Percentiles rank a stretch among this genome's conserved stretches.
phyloP scores from a whole-genome alignment of 2,329 filamentous ascomycete species.

The Stachybotrys chlorohalonatus region DNA sequence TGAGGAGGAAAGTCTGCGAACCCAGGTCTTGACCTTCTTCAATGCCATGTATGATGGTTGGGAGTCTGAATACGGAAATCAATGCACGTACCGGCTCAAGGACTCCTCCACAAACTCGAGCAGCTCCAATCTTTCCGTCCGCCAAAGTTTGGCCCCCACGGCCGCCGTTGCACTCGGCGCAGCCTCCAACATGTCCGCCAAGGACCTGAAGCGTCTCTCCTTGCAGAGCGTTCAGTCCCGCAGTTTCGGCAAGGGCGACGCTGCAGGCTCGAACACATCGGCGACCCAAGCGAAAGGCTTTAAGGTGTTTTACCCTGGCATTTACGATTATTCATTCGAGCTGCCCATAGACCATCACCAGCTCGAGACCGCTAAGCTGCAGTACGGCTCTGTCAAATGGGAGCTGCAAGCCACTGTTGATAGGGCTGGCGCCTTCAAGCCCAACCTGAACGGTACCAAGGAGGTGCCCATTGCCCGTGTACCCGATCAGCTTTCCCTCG shows the following conservation, averaged over 20 bases:
- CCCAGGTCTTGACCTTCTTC: constrained; percentile 87
- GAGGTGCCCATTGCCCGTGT: constrained; percentile 79
- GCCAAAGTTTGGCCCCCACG: constrained; percentile 8
- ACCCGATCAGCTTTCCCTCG: constrained; percentile 77
- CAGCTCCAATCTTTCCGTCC: constrained; percentile 15
- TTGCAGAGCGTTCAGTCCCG: constrained; percentile 73
- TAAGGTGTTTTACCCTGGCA: constrained; percentile 71
- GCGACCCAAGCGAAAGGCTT: constrained; percentile 59
- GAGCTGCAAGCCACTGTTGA: constrained; percentile 79
- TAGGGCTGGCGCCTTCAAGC: constrained; percentile 80
- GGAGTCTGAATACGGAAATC: constrained; percentile 54
- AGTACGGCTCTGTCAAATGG: constrained; percentile 80
- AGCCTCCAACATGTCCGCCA: constrained; percentile 23
- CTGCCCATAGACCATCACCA: constrained; percentile 81
- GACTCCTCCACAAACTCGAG: constrained; percentile 23
- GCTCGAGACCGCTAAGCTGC: constrained; percentile 80
- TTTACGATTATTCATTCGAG: constrained; percentile 66
- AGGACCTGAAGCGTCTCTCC: constrained; percentile 59
- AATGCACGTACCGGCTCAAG: constrained; percentile 47
- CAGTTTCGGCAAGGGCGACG: constrained; percentile 76
- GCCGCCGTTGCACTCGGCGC: constrained; percentile 10
- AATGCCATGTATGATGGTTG: constrained; percentile 60
- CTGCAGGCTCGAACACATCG: constrained; percentile 54
- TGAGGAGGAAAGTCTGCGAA: constrained; percentile 79
- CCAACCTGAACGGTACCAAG: constrained; percentile 73